A percentile compares a stretch with the other conserved stretches of the same genome.
These are phyloP conservation scores for Huntiella omanensis DNA, from an alignment of 2,329 filamentous ascomycete species.

Conservation along the genomic window DNA sequence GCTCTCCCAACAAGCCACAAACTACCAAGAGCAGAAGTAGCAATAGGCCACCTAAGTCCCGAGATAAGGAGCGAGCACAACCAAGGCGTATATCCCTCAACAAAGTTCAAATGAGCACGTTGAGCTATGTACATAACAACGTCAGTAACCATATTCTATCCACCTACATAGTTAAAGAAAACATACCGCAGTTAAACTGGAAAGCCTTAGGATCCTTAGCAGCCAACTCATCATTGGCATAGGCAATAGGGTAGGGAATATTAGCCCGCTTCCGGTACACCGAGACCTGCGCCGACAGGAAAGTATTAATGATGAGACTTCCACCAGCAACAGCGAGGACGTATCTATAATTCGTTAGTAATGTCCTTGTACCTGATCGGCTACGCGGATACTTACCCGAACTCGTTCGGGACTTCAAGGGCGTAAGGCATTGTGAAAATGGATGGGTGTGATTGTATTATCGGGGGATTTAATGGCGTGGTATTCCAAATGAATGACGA, in stretches of 20 bases:
- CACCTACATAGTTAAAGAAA: slow-evolving; percentile 6
- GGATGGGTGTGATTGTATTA: slow-evolving; percentile 2
- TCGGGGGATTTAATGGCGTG: too few species aligned
- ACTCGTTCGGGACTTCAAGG: slow-evolving; percentile 28
- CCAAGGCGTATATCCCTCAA: slow-evolving; percentile 38
- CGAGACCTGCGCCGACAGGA: slow-evolving; percentile 30
- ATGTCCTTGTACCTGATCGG: neutral
- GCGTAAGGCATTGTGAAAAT: slow-evolving; percentile 23
- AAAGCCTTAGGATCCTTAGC: slow-evolving; percentile 33
- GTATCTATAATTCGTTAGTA: slow-evolving; percentile 25
- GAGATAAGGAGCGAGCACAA: slow-evolving; percentile 34
- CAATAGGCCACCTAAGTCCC: slow-evolving; percentile 34
- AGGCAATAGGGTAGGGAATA: slow-evolving; percentile 37
- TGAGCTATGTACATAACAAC: slow-evolving; percentile 27
- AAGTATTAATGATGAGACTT: slow-evolving; percentile 37
- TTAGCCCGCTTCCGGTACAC: slow-evolving; percentile 32
- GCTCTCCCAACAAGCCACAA: slow-evolving; percentile 34
- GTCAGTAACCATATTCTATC: neutral
- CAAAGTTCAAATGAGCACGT: slow-evolving; percentile 43
- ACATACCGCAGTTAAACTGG: slow-evolving; percentile 42
- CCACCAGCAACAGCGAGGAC: slow-evolving; percentile 38
- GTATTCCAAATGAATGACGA: too few species aligned
- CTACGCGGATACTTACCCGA: slow-evolving; percentile 23
- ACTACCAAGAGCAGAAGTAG: slow-evolving; percentile 29
- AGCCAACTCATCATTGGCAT: slow-evolving; percentile 34